Evolutionary conservation across 495 filamentous ascomycete species (phyloP), one percentile per base, ranked within the genome.

Genomic region (Aspergillus asperescens): DNA sequence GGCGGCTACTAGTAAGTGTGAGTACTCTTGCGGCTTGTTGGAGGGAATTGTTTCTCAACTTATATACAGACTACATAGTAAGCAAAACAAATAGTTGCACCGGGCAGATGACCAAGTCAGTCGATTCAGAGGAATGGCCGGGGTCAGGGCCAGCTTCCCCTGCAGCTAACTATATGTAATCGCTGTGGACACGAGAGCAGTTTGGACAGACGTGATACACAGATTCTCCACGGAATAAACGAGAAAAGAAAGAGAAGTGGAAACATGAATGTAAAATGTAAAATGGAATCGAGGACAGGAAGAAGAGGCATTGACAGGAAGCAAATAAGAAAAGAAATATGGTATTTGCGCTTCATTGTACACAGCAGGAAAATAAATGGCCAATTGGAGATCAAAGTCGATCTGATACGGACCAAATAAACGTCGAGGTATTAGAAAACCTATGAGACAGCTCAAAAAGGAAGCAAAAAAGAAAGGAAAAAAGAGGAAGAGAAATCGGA

Each of bases 261-360:
- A 18, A 56, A 41, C 57, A 39, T 58, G 41, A 48, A 37, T 35
- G 42, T n/a, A 50, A 50, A 52, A 58, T 41, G 56, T 55, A 54
- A 47, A 56, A 56, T 50, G 40, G 57, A 52, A 50, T 42, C 59
- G 32, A 62, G 38, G 55, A 45, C 49, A 51, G 61, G 55, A 58
- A 58, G 55, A 62, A 52, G 52, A 54, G 61, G 56, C 34, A 54
- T 54, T 55, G 62, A 59, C 52, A 58, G 57, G 44, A 57, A 52
- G 58, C 23, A 47, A 48, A 46, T 24, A 9, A 42, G 9, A 54
- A 59, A 52, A 55, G 55, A 46, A 55, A 63, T 51, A 65, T 71
- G 70, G 68, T 72, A 74, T 74, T 74, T 74, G 69, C 71, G 71
- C 69, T 74, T 68, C 71, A 74, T 72, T 71, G 67, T 74, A 74